These are phyloP conservation scores for Ophiostoma populinum DNA, from an alignment of 2,329 filamentous ascomycete species.

Conservation along the genomic window DNA sequence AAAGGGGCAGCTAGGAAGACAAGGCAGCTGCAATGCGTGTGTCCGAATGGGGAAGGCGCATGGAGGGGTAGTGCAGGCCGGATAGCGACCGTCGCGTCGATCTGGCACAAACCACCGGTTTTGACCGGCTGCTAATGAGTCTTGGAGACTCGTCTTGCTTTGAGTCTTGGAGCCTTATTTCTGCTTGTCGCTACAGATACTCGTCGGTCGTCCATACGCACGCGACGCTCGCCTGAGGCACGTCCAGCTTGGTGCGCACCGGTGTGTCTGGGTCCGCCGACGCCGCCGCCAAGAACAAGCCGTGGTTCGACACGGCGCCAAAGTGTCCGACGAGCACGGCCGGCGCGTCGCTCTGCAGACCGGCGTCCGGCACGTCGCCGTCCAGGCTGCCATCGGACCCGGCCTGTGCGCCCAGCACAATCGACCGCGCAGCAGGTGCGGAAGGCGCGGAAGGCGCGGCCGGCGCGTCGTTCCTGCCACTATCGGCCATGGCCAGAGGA, in stretches of 20 bases:
- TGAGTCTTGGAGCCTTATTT: no score
- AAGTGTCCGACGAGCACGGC: constrained; percentile 28
- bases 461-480: background rate
- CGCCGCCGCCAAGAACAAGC: constrained; percentile 31
- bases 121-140: no score
- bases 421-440: constrained; percentile 4
- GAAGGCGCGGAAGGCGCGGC: no score
- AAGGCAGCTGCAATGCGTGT: no score
- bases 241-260: constrained; percentile 27
- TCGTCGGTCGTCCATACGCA: background rate
- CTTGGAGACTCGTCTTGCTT: no score
- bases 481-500: constrained; percentile 1
- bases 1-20: no score
- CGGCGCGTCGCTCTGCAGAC: background rate
- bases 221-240: constrained; percentile 23
- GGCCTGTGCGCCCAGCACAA: constrained; percentile 9
- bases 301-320: constrained; percentile 43
- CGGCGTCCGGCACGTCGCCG: background rate
- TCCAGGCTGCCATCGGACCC: constrained; percentile 4
- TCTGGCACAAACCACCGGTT: no score
- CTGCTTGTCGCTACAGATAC: no score
- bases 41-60: no score
- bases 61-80: no score
- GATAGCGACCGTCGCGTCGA: no score
- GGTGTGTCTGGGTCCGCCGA: background rate